phyloP scores from a whole-genome alignment of 495 filamentous ascomycete genomes.

The Neurospora sp. region DNA sequence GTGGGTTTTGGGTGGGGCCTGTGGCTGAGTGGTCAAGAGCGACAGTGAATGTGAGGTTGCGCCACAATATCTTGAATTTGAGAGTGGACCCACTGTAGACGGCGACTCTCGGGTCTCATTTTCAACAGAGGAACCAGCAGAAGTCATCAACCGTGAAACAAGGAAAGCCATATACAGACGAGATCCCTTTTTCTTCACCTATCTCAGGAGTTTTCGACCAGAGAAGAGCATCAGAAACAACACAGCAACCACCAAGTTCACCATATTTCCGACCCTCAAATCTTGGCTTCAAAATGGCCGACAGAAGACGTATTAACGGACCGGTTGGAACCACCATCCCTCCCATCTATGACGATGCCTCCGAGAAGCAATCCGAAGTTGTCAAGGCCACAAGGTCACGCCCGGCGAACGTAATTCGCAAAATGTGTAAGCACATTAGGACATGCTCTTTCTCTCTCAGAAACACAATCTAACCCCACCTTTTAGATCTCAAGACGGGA shows the following conservation, averaged over 20 bases:
- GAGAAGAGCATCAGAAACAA: background rate
- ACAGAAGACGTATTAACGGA: constrained; percentile 85
- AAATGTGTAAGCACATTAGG: constrained; percentile 59
- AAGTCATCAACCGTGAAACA: background rate
- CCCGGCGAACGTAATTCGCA: constrained; percentile 56
- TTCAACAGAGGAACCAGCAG: background rate
- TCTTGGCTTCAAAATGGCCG: constrained; percentile 49
- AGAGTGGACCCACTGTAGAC: background rate
- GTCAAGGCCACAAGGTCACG: constrained; percentile 25
- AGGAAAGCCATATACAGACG: background rate
- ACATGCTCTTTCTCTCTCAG: background rate
- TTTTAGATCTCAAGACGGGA: constrained; percentile 76
- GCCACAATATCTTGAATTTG: background rate
- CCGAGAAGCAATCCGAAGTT: constrained; percentile 33
- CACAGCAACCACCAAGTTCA: constrained; percentile 4
- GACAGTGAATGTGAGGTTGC: background rate
- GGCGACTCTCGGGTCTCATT: background rate
- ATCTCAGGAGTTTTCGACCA: background rate
- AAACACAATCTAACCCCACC: constrained; percentile 7
- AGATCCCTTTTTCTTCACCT: background rate
- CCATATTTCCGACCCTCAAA: background rate
- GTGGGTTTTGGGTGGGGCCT: background rate
- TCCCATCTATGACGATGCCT: constrained; percentile 51
- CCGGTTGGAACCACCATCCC: constrained; percentile 67
- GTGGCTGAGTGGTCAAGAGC: background rate